Evolutionary conservation across 2,329 filamentous ascomycete genomes (phyloP).

Genomic region (Aspergillus sp.): DNA sequence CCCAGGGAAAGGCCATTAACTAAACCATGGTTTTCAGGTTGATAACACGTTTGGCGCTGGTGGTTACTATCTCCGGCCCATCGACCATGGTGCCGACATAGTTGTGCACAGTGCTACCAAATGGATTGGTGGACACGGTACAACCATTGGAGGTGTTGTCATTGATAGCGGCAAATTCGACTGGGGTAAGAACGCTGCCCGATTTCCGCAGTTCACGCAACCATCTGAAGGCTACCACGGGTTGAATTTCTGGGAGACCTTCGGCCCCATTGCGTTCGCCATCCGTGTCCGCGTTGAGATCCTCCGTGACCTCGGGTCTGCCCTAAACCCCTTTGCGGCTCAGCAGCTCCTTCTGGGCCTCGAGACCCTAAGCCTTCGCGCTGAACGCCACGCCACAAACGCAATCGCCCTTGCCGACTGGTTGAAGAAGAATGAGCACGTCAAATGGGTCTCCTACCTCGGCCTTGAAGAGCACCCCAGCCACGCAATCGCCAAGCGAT

Average conservation of each 20-base stretch:
- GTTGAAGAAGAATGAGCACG: constrained; percentile 78
- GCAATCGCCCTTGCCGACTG: constrained; percentile 76
- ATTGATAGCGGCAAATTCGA: constrained; percentile 90
- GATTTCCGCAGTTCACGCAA: constrained; percentile 92
- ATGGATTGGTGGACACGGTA: constrained; percentile 96
- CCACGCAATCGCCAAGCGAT: constrained; percentile 80
- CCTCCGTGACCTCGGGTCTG: constrained; percentile 78
- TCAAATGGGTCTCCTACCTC: constrained; percentile 92
- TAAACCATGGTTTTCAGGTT: constrained; percentile 52
- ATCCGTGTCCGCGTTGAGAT: constrained; percentile 87
- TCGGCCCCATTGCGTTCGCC: constrained; percentile 80
- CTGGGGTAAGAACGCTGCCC: constrained; percentile 79
- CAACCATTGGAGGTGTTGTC: constrained; percentile 82
- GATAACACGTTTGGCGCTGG: constrained; percentile 97
- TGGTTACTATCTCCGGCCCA: constrained; percentile 82
- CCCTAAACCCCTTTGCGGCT: constrained; percentile 85
- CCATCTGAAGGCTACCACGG: constrained; percentile 85
- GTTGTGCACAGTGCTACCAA: constrained; percentile 94
- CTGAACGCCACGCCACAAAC: constrained; percentile 84
- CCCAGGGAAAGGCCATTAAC: not conserved
- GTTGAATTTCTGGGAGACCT: constrained; percentile 90
- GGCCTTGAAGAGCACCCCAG: constrained; percentile 79
- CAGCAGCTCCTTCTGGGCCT: constrained; percentile 87
- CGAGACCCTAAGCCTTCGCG: constrained; percentile 85
- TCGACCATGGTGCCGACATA: constrained; percentile 89